These are phyloP conservation scores for Penstemon barbatus DNA, from an alignment of 257 asterid species.

Conservation along the genomic window DNA sequence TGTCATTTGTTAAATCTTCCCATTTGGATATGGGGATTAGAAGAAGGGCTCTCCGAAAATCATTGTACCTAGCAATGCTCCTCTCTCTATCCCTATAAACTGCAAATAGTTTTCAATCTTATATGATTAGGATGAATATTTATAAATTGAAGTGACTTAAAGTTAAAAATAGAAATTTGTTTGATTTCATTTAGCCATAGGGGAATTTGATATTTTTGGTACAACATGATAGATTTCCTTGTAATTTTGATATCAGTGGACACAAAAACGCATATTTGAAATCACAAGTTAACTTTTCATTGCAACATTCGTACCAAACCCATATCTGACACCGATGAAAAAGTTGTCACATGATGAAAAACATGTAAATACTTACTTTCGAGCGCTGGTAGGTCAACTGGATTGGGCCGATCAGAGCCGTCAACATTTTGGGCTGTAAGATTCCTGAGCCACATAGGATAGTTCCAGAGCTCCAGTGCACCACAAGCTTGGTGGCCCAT, in stretches of 20 bases:
- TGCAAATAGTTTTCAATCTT: slow-evolving; percentile 21
- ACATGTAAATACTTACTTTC: slow-evolving; percentile 41
- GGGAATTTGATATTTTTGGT: too few relatives aligned
- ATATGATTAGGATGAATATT: too few relatives aligned
- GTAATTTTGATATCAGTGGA: too few relatives aligned
- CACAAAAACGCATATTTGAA: too few relatives aligned
- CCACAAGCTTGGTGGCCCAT: slow-evolving; percentile 80
- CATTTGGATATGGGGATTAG: slow-evolving; percentile 67
- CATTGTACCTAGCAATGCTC: slow-evolving; percentile 60
- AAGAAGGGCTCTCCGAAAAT: slow-evolving; percentile 46
- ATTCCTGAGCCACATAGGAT: slow-evolving; percentile 59
- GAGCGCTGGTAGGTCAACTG: slow-evolving; percentile 52
- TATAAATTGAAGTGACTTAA: too few relatives aligned
- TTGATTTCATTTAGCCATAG: too few relatives aligned
- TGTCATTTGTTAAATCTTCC: slow-evolving; percentile 60
- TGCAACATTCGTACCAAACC: too few relatives aligned
- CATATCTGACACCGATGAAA: too few relatives aligned
- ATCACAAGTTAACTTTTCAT: too few relatives aligned
- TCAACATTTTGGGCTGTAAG: slow-evolving; percentile 45
- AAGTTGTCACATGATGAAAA: too few relatives aligned
- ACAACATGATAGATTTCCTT: too few relatives aligned
- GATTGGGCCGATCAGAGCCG: slow-evolving; percentile 53
- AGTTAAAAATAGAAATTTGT: too few relatives aligned
- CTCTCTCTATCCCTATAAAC: slow-evolving; percentile 74
- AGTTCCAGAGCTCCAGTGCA: slow-evolving; percentile 66